Percentiles rank a stretch among this genome's conserved stretches.
These are phyloP conservation scores for Leccinum griseonigrum DNA, from an alignment of 1,284 basidiomycete species.

Conservation along the genomic window DNA sequence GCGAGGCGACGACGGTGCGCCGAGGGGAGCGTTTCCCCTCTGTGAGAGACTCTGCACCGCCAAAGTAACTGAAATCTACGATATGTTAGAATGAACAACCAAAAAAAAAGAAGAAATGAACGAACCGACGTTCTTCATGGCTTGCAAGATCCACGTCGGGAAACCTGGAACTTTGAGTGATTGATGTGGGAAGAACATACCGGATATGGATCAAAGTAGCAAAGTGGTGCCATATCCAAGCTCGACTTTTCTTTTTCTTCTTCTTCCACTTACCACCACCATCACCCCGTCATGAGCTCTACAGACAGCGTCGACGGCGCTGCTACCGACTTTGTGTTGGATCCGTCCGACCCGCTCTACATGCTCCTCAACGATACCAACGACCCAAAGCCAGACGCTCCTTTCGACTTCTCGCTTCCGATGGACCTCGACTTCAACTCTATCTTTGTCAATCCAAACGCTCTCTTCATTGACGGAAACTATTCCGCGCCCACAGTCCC, in stretches of 20 bases:
- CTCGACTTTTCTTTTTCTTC: not conserved
- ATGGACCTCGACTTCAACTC: constrained; percentile 53
- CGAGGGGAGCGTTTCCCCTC: constrained; percentile 57
- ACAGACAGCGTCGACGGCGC: constrained; percentile 11
- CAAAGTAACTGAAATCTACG: constrained; percentile 71
- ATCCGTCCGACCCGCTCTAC: constrained; percentile 53
- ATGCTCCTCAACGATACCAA: constrained; percentile 47
- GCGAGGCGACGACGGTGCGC: constrained; percentile 49
- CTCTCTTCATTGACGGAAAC: constrained; percentile 48
- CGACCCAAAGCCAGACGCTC: constrained; percentile 40
- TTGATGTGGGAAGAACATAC: constrained; percentile 27
- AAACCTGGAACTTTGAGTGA: not conserved
- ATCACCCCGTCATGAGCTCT: constrained; percentile 15
- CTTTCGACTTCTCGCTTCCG: constrained; percentile 43
- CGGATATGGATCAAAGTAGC: constrained; percentile 21
- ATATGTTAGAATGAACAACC: not conserved
- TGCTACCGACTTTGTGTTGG: constrained; percentile 29
- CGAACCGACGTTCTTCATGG: constrained; percentile 25
- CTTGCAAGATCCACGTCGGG: not conserved
- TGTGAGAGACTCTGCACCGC: constrained; percentile 71
- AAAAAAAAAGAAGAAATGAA: not conserved
- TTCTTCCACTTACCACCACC: not conserved
- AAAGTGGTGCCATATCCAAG: constrained; percentile 26
- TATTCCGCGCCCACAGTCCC: constrained; percentile 23
- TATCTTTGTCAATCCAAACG: constrained; percentile 59